Base-by-base conservation (phyloP, 1,284 basidiomycete genomes). In the Malassezia nana region DNA sequence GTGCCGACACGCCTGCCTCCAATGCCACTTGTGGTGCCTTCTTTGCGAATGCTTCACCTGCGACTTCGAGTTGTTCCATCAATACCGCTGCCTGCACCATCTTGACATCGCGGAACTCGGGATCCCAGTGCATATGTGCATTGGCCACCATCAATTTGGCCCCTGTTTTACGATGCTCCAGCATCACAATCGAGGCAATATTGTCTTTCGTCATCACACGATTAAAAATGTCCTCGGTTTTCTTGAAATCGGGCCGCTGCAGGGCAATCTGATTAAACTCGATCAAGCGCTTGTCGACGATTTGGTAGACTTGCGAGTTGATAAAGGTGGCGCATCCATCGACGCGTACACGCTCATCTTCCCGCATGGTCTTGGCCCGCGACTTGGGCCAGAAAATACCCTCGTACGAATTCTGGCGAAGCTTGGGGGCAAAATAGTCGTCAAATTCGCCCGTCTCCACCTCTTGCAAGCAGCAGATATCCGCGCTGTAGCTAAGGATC, bases 191-290 rank as follows among this genome's bases (percentile, higher is more conserved):
- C 58, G 91, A 83, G 32, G 89, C 90, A 62, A 98, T 89, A 73
- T 96, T 85, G 76, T 96, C 94, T 75, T 91, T 89, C 60, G 86
- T 87, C 73, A 95, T 83, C 55, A 98, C 89, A 48, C 94, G 87
- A 74, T 96, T 96, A 81, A 96, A 98, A 89, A 98, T 92, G 77
- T 96, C 92, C 71, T 98, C 90, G 4, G 91, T 94, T 79, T 90
- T 92, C 77, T 92, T 90, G 78, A 96, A 92, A 74, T 98, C 92
- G 39, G 85, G 82, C 46, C 89, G 84, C 69, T 89, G 86, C 80
- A 96, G 86, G 6, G 91, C 91, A 57, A 91, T 81, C 53, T 88
- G 83, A 75, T 86, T 89, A 78, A 92, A 99, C 75, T 98, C 94
- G 74, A 98, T 82, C 38, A 92, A 81, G 61, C 91, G 87, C 67